Evolutionary conservation across 2,329 filamentous ascomycete species (phyloP).

Genomic region (Mycosphaerelloides madeirae): DNA sequence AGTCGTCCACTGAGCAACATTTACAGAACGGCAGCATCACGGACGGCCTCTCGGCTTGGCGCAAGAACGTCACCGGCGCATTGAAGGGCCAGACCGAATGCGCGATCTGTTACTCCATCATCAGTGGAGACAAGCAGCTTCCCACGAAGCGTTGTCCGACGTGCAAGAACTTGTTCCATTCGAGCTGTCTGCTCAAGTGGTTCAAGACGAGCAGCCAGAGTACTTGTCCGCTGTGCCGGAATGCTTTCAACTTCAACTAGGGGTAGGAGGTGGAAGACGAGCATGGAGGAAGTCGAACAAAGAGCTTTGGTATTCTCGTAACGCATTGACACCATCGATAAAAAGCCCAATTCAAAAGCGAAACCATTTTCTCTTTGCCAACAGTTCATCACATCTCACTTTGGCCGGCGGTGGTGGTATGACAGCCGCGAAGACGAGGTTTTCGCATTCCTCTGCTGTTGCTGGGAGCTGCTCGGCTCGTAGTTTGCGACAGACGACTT

Average conservation of each 20-base stretch:
- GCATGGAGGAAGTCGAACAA: too few species aligned
- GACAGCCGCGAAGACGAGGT: too few species aligned
- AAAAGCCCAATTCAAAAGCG: too few species aligned
- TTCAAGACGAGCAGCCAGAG: slow-evolving; percentile 90
- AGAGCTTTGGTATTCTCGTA: too few species aligned
- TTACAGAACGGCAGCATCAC: slow-evolving; percentile 72
- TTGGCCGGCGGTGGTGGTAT: too few species aligned
- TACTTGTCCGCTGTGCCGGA: slow-evolving; percentile 87
- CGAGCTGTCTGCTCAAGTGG: slow-evolving; percentile 89
- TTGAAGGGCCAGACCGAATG: slow-evolving; percentile 93
- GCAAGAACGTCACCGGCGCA: slow-evolving; percentile 78
- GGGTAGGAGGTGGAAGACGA: too few species aligned
- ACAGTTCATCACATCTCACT: too few species aligned
- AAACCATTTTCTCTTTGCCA: too few species aligned
- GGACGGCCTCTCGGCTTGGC: slow-evolving; percentile 80
- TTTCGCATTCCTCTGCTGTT: too few species aligned
- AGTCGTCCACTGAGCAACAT: slow-evolving; percentile 5
- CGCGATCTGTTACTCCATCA: slow-evolving; percentile 83
- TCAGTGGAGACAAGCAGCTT: slow-evolving; percentile 80
- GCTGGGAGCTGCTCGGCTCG: too few species aligned
- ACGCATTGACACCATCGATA: too few species aligned
- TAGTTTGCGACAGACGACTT: too few species aligned
- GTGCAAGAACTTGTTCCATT: slow-evolving; percentile 92
- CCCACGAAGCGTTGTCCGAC: slow-evolving; percentile 88
- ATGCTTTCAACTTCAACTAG: slow-evolving; percentile 66